Evolutionary conservation across 495 filamentous ascomycete species (phyloP).

Genomic region (Mytilinidion resinicola): DNA sequence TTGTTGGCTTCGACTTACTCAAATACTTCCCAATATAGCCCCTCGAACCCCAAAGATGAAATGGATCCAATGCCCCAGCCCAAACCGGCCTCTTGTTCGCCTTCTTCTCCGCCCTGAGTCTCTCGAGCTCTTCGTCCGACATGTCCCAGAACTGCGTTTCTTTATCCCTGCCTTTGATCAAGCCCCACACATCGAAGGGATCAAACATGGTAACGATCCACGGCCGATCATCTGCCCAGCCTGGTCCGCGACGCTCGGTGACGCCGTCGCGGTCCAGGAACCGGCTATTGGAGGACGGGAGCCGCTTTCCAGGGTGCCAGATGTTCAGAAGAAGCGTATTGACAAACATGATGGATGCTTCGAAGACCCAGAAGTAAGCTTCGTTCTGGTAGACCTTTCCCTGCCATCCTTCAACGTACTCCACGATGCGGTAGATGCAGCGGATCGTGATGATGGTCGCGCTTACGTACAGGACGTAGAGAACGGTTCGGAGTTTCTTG

Average conservation of each 20-base stretch:
- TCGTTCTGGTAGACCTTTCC: conserved; percentile 30
- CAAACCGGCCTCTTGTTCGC: conserved; percentile 14
- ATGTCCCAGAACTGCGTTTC: conserved; percentile 34
- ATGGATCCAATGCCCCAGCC: conserved; percentile 17
- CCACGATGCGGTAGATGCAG: conserved; percentile 35
- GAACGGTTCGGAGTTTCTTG: conserved; percentile 49
- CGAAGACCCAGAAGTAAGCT: conserved; percentile 37
- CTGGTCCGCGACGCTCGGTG: conserved; percentile 32
- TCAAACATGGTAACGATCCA: conserved; percentile 29
- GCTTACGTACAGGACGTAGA: conserved; percentile 37
- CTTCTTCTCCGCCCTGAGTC: conserved; percentile 17
- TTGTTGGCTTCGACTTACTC: conserved; percentile 3
- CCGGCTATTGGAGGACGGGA: conserved; percentile 26
- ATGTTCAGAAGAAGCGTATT: conserved; percentile 33
- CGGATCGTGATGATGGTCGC: conserved; percentile 31
- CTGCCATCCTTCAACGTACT: conserved; percentile 29
- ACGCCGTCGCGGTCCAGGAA: conserved; percentile 31
- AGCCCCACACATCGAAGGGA: conserved; percentile 32
- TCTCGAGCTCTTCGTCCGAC: conserved; percentile 19
- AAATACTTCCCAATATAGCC: conserved; percentile 25
- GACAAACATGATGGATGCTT: conserved; percentile 36
- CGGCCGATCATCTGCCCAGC: conserved; percentile 32
- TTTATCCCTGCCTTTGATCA: conserved; percentile 27
- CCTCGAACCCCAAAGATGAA: conserved; percentile 17
- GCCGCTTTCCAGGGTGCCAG: conserved; percentile 30